Base-by-base conservation (phyloP, 2,329 filamentous ascomycete genomes). In the Diaporthe citri region DNA sequence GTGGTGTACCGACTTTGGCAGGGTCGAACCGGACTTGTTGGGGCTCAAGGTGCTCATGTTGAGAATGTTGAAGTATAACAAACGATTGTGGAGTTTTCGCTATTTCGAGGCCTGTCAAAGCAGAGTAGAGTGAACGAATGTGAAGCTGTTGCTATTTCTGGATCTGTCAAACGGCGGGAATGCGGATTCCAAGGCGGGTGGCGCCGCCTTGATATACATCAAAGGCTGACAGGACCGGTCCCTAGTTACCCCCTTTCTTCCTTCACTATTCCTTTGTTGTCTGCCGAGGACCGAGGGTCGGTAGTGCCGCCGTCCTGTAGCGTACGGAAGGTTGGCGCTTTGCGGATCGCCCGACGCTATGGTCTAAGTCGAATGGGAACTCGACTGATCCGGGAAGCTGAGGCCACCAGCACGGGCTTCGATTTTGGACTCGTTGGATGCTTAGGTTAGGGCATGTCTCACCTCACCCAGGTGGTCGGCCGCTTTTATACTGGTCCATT, bases 321-420 rank as follows among this genome's bases (percentile, higher is more conserved):
- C n/a, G 64, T 2, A 20, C 48, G 28, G 20, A 36, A 22, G 28
- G 39, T 55, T 25, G 62, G 62, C 28, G 48, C 34, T 28, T 41
- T 39, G 64, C 64, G 64, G 48, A 69, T 69, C 13, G 48, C 22
- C 34, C 48, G 64, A 69, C 64, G 64, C 64, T 41, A 39, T 69
- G 10, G 48, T 55, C 48, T 69, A 51, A 69, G 1, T 69, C 13
- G 31, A 41, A 69, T 55, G 48, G 41, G 31, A 55, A 17, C 28
- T 39, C 5, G 48, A 55, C 64, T 55, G 48, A 55, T 69, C 13
- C 34, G 64, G 64, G 48, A 41, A 25, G n/a, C 48, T 34, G 46
- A 41, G n/a, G 46, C 22, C 12, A 4, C 28, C 39, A 41, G 64
- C 64, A 41, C 48, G 64, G 64, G 64, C 64, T 69, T 52, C 46